phyloP scores from a whole-genome alignment of 2,329 filamentous ascomycete species.

The Aureobasidium uvarum region DNA sequence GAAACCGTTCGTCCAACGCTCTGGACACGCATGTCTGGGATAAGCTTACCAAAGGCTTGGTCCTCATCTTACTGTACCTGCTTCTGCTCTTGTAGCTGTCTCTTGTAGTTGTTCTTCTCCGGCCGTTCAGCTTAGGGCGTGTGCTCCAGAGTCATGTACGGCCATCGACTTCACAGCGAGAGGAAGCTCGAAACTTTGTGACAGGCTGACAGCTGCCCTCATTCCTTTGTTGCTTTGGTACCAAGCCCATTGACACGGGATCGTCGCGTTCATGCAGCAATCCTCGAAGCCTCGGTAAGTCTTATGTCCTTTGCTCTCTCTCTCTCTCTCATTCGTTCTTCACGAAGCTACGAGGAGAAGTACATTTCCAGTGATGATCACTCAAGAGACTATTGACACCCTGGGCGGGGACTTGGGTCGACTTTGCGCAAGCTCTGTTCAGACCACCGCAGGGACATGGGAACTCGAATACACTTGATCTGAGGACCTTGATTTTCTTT shows the following conservation, averaged over 20 bases:
- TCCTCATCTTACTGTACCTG: slow-evolving; percentile 16
- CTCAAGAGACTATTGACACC: slow-evolving; percentile 21
- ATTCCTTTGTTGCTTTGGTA: not conserved
- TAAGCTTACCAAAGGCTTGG: slow-evolving; percentile 17
- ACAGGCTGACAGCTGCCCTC: not conserved
- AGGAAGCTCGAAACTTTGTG: not conserved
- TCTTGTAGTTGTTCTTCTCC: slow-evolving; percentile 5
- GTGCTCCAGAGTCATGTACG: no score
- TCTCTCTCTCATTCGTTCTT: not conserved
- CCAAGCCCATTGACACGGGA: not conserved
- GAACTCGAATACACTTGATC: slow-evolving; percentile 23
- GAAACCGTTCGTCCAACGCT: slow-evolving; percentile 4
- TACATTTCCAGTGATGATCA: slow-evolving; percentile 14
- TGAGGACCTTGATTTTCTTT: not conserved
- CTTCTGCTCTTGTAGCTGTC: not conserved
- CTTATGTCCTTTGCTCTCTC: not conserved
- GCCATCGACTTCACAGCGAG: no score
- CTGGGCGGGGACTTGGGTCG: not conserved
- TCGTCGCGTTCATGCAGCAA: not conserved
- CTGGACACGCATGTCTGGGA: slow-evolving; percentile 7
- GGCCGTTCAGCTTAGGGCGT: not conserved
- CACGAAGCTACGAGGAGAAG: slow-evolving; percentile 8
- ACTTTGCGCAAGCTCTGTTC: slow-evolving; percentile 5
- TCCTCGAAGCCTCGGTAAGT: slow-evolving; percentile 9
- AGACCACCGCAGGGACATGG: slow-evolving; percentile 13